These are phyloP conservation scores for Thelonectria blattea DNA, from an alignment of 2,329 filamentous ascomycete species.

Conservation along the genomic window DNA sequence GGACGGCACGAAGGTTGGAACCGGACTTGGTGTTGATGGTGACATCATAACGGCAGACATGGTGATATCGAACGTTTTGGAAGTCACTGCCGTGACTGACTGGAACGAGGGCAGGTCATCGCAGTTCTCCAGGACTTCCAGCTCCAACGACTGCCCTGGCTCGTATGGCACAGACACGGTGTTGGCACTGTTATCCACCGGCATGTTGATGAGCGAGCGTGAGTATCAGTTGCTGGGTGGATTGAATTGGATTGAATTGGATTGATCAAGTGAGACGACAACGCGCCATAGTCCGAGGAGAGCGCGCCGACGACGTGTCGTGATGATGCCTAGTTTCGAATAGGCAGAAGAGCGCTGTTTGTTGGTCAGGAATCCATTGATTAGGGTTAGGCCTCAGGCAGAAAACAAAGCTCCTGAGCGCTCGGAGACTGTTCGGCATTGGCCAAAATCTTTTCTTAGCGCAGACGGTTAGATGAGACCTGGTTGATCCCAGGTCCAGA, in stretches of 20 bases:
- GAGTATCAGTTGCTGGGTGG: not conserved
- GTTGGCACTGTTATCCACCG: not conserved
- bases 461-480: too few species aligned
- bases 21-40: not conserved
- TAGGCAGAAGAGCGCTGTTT: not conserved
- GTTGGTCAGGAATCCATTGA: too few species aligned
- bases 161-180: not conserved
- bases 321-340: not conserved
- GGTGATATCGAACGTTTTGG: not conserved
- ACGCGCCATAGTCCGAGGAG: not conserved
- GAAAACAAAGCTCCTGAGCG: too few species aligned
- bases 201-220: not conserved
- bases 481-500: too few species aligned
- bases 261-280: not conserved
- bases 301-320: not conserved
- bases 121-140: not conserved
- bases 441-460: too few species aligned
- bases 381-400: too few species aligned
- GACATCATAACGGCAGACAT: not conserved
- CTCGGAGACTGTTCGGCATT: too few species aligned
- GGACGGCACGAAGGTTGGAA: constrained; percentile 10
- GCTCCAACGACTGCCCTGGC: not conserved
- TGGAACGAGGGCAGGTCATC: not conserved
- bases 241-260: not conserved
- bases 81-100: not conserved